Evolutionary conservation across 208 protist genomes (phyloP), one percentile per base, ranked within the genome.

Genomic region (Trypanosoma melophagium): DNA sequence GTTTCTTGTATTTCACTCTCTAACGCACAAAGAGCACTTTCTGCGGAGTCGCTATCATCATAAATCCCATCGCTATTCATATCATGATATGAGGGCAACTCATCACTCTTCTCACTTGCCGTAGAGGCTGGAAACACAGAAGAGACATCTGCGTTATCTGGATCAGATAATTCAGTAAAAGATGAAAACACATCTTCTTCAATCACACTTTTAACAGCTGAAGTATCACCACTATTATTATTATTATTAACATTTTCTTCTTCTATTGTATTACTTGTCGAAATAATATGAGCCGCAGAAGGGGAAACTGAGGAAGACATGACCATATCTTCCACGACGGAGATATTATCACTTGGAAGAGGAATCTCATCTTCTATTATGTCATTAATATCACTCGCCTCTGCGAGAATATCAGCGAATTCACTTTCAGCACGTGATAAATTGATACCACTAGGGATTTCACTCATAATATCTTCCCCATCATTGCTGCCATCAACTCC

Each of bases 1-100:
- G 84, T 87, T 8, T 70, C 55, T 0, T 51, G 24, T 50, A 93
- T 74, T 55, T 86, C 84, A 35, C n/a, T 25, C 54, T 89, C 81
- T 58, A 90, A 51, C 16, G 54, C 71, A 47, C 41, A 51, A 51
- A 77, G 54, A 2, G 71, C 71, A 52, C 66, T 71, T 49, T 75
- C 62, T 10, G 21, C 59, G 12, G 62, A 75, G 21, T 66, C 53
- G 8, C 70, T 83, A 35, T 84, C 81, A 19, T 81, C 73, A 12
- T 64, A 12, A 8, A 35, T 35, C 5, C 50, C 42, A 13, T 47
- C 35, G 0, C 19, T 53, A 7, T 3, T 28, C 21, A 45, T 61
- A 28, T 0, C 5, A 17, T 41, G 14, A 31, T 44, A 31, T 0
- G 25, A 0, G 28, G 22, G 41, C 42, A 9, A 52, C 31, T 28